Base-by-base conservation (phyloP, 192 early-diverging fungal genomes). In the Coemansia sp. region DNA sequence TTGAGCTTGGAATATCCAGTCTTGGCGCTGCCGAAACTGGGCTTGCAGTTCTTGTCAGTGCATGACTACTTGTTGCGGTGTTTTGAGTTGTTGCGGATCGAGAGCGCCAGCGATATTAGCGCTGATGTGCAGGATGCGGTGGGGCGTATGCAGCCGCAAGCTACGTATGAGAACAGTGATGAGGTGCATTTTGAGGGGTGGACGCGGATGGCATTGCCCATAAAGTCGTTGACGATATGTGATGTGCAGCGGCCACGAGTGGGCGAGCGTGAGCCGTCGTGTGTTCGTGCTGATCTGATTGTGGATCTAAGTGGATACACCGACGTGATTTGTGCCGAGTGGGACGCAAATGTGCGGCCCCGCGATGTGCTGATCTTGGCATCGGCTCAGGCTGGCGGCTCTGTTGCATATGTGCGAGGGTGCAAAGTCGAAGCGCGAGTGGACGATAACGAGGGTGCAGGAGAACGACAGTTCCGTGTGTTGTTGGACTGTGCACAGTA, bases 41-140 rank as follows among this genome's bases (percentile, higher is more conserved):
- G 90, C 55, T 80, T 99, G 22, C 97, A 99, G 82, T 99, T 92
- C 69, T 81, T 99, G 61, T 91, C 94, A 0, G 68, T 94, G 17
- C 89, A 91, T 38, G 98, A 99, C 69, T 98, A 97, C 74, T 70
- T 99, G 48, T 74, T 87, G 16, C 86, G 98, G 31, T 91, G 92
- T 71, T 92, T 93, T 57, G 86, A 87, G 45, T 82, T 98, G 25
- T 90, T 90, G 76, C 86, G 89, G 7, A 64, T 94, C 19, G 98
- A 99, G 68, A 86, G 84, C 47, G 87, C 88, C 2, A 90, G 86
- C 61, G 92, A 88, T 50, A 92, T 99, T 53, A 84, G 94, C 38
- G 87, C 93, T 62, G 92, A 95, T 69, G 74, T 98, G 21, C 88
- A 94, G 64, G 96, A 98, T 67, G 94, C 90, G 0, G 89, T 95